Evolutionary conservation across 352 stramenopile genomes (phyloP), one percentile per base, ranked within the genome.

Genomic region (Globisporangium lucens): DNA sequence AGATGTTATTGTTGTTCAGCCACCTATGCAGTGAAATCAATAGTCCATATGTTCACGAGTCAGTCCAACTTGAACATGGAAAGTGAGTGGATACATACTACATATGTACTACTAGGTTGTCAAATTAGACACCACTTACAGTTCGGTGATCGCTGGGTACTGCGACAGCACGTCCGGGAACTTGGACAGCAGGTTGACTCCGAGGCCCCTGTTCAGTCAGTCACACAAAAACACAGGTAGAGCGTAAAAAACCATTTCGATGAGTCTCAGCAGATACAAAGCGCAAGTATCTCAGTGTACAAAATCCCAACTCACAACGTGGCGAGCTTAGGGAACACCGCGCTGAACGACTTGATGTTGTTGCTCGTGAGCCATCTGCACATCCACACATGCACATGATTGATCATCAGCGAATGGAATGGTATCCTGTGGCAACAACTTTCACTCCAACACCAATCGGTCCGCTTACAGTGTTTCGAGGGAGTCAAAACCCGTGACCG

Each of bases 281-380:
- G 20, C 8, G 7, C 51, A 35, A 4, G 27, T 56, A 24, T 35
- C 24, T 33, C 51, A 12, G 4, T 15, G 10, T 13, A 43, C 36
- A 15, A 43, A 3, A n/a, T n/a, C 9, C 36, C 24, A 29, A 57
- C 52, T 22, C 22, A 57, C 52, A 57, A 20, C 24, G 29, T 30
- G 24, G 13, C 29, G n/a, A 69, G 47, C 35, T 64, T 64, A 0
- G 30, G 56, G 22, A 38, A 49, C 10, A 59, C n/a, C 4, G 64
- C 64, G 41, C 41, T n/a, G 56, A 69, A 69, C 27, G 20, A 41
- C 3, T 36, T 22, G 13, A 69, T 29, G 24, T 58, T 65, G 64
- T 69, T 69, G 12, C 4, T 47, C 15, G 38, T 7, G 38, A 47
- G 38, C 38, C 38, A 47, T 47, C 38, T 47, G 38, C 38, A 7